phyloP scores from a whole-genome alignment of 2,329 filamentous ascomycete genomes.

The Leptodontidium sp. region DNA sequence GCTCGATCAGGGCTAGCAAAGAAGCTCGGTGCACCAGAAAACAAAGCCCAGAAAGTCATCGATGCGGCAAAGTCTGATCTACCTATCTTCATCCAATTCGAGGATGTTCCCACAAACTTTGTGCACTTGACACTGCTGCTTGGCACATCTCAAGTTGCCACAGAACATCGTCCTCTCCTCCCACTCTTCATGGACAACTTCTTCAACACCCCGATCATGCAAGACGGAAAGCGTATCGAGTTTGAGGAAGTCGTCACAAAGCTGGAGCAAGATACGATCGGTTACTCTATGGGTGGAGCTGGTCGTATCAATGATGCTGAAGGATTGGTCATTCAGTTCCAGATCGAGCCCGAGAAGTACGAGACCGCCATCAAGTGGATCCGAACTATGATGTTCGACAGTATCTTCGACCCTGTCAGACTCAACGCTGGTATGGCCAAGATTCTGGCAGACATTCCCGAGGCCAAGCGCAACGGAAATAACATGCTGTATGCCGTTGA shows the following conservation, averaged over 20 bases:
- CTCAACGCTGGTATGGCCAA: slow-evolving; percentile 75
- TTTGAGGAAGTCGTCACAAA: slow-evolving; percentile 94
- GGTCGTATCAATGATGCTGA: slow-evolving; percentile 79
- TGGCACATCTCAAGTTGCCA: slow-evolving; percentile 78
- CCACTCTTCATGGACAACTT: slow-evolving; percentile 90
- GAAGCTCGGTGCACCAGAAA: slow-evolving; percentile 71
- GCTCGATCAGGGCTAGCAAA: slow-evolving; percentile 83
- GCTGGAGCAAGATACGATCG: slow-evolving; percentile 89
- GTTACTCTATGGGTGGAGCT: slow-evolving; percentile 77
- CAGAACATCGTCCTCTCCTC: slow-evolving; percentile 85
- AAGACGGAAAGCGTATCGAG: slow-evolving; percentile 77
- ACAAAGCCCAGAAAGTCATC: slow-evolving; percentile 77
- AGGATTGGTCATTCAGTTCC: slow-evolving; percentile 81
- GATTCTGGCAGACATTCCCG: slow-evolving; percentile 89
- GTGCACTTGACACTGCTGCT: slow-evolving; percentile 84
- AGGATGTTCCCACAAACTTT: slow-evolving; percentile 93
- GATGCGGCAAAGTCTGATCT: slow-evolving; percentile 69
- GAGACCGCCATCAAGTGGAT: slow-evolving; percentile 83
- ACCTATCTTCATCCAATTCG: slow-evolving; percentile 96
- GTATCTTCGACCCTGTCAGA: slow-evolving; percentile 79
- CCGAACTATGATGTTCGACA: slow-evolving; percentile 84
- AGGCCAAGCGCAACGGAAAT: slow-evolving; percentile 86
- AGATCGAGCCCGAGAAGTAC: slow-evolving; percentile 90
- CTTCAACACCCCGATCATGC: slow-evolving; percentile 88
- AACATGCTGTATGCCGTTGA: slow-evolving; percentile 71